phyloP scores from a whole-genome alignment of 768 basidiomycete species.

The Naganishia vishniacii region DNA sequence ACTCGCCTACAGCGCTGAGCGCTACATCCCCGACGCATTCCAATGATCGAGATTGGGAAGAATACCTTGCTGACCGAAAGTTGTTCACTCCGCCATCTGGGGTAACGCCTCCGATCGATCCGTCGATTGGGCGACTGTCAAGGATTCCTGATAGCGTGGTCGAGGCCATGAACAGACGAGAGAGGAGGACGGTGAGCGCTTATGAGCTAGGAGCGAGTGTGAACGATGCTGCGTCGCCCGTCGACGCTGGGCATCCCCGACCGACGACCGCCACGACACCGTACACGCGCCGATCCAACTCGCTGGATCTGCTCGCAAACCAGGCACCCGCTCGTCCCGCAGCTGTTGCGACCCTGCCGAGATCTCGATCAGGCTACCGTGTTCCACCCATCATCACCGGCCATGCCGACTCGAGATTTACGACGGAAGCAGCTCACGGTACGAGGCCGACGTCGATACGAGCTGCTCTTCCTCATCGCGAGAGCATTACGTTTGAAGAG shows the following conservation, averaged over 20 bases:
- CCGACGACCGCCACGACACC: neutral
- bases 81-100: constrained; percentile 77
- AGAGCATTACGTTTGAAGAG: constrained; percentile 73
- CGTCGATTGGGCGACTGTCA: constrained; percentile 22
- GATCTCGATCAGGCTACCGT: neutral
- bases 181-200: constrained; percentile 63
- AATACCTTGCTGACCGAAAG: constrained; percentile 76
- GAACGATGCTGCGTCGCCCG: neutral
- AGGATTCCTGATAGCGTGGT: constrained; percentile 51
- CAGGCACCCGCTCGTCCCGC: neutral
- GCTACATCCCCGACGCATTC: constrained; percentile 29
- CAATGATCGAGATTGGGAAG: constrained; percentile 58
- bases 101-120: constrained; percentile 66
- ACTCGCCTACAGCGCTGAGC: neutral
- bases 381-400: constrained; percentile 18
- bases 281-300: neutral
- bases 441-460: no score
- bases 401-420: constrained; percentile 20
- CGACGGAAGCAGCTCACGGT: no score
- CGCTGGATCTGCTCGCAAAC: neutral
- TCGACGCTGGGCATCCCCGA: neutral
- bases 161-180: constrained; percentile 59
- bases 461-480: no score
- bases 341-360: neutral
- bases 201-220: constrained; percentile 51